Evolutionary conservation across 1,284 basidiomycete genomes (phyloP), one percentile per base, ranked within the genome.

Genomic region (Tetrapyrgos nigripes): DNA sequence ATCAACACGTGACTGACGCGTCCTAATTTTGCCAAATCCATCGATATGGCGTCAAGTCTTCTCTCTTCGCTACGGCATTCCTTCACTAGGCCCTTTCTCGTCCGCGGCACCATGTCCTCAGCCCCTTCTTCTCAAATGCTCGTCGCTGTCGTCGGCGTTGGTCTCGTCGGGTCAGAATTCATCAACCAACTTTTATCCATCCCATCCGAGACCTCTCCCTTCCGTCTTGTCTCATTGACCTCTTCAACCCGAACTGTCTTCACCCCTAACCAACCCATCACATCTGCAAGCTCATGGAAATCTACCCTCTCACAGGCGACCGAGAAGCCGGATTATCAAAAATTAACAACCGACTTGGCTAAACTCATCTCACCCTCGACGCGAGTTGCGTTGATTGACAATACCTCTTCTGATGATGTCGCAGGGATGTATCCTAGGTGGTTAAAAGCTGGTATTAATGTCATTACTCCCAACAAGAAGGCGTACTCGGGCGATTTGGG

Each of bases 401-500:
- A 96, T 74, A 98, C 97, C 0, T 93, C 95, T 1, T 91, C 92
- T 40, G 91, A 96, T 52, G 81, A 79, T 17, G 86, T 99, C 35
- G 97, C 97, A 2, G 79, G 81, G 26, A 75, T 92, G 60, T 99
- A 99, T 74, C 94, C 97, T 0, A 76, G 80, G 27, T 91, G 97
- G 77, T 79, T 99, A 58, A 78, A 80, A 54, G 84, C 84, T 6
- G 96, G 95, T 8, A 84, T 98, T 55, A 87, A 91, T 71, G 86
- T 99, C 63, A 89, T 97, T 46, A 99, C 97, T 0, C 97, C 97
- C 14, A 99, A 98, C 83, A 99, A 99, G 77, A 98, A 98, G 78
- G 97, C 92, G 0, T 94, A 92, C 71, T 97, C 94, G 3, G 89
- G 91, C 0, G 80, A 85, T n/a, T 77, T 90, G 31, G 70, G 70